Evolutionary conservation across 495 filamentous ascomycete genomes (phyloP), one percentile per base, ranked within the genome.

Genomic region (Pyrenula massariospora): DNA sequence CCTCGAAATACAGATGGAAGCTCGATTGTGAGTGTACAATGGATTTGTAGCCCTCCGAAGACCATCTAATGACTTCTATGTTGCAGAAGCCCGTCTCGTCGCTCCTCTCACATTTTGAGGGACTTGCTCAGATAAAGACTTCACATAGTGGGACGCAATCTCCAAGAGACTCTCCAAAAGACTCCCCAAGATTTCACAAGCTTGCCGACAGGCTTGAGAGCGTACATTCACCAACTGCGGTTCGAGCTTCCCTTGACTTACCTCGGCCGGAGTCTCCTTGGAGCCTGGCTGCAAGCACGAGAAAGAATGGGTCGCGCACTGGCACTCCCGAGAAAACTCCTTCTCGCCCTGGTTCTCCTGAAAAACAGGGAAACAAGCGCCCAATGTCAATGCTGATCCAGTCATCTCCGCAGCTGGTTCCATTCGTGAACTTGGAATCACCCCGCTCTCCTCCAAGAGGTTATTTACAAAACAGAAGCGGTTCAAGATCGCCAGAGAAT

Each of bases 81-180:
- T 47, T 60, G 42, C 60, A 79, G 75, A 75, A 80, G 74, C 88
- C 93, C 0, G 93, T 98, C 23, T 98, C 93, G 48, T 95, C 92
- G 50, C 75, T 97, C 25, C 80, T 89, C 52, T 93, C 91, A 48
- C 86, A 92, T 66, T 98, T 98, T 65, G 93, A 98, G 75, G 86
- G 86, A 57, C 84, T 95, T 67, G 79, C 84, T 42, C 81, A 80
- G 60, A 64, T 73, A 54, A 80, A 66, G 54, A 63, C 66, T 10
- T 62, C 63, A 22, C 68, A 71, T 8, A 60, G 67, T 48, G 55
- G 56, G 3, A 53, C 65, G 1, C 61, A 58, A 72, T 63, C 60
- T 60, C 62, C 60, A 48, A 74, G 56, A 65, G 61, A 71, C 65
- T 65, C 66, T 62, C 55, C 62, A 57, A 66, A 68, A 56, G 67